Percentiles rank a stretch among this genome's conserved stretches.
phyloP scores from a whole-genome alignment of 2,329 filamentous ascomycete genomes.

The Sclerotinia nivalis region DNA sequence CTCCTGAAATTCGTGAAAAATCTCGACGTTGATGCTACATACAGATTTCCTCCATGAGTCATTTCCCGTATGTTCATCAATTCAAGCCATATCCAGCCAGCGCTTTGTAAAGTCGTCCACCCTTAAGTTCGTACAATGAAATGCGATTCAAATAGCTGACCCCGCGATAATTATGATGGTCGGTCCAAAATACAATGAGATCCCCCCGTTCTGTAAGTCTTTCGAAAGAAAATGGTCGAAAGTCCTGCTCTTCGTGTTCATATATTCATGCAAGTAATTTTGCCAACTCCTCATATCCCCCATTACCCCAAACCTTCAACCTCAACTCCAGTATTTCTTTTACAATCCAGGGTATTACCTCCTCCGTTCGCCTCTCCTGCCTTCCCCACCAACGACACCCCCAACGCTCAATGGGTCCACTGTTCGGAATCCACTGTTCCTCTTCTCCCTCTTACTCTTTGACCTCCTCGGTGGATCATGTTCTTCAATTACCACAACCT shows the following conservation, averaged over 20 bases:
- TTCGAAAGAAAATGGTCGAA: neutral
- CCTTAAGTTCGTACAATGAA: neutral
- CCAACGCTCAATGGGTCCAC: slow-evolving; percentile 40
- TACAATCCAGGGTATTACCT: slow-evolving; percentile 14
- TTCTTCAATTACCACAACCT: slow-evolving; percentile 43
- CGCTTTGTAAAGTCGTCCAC: neutral
- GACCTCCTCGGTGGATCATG: slow-evolving; percentile 39
- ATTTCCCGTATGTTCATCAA: neutral
- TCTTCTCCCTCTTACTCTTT: slow-evolving; percentile 35
- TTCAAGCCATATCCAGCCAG: neutral
- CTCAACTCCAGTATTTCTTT: neutral
- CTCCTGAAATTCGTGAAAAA: neutral
- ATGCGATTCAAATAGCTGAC: neutral
- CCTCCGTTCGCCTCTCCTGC: slow-evolving; percentile 31
- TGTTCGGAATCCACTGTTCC: slow-evolving; percentile 39
- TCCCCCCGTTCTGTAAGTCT: neutral
- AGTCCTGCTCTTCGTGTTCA: neutral
- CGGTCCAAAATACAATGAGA: neutral
- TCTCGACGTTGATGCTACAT: slow-evolving; percentile 1
- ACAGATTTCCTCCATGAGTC: neutral
- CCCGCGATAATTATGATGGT: neutral
- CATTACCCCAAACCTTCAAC: neutral
- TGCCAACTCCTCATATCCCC: neutral
- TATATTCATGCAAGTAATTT: neutral
- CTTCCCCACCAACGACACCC: slow-evolving; percentile 36